Evolutionary conservation across 2,329 filamentous ascomycete species (phyloP).

Genomic region (Fusarium devonianum): DNA sequence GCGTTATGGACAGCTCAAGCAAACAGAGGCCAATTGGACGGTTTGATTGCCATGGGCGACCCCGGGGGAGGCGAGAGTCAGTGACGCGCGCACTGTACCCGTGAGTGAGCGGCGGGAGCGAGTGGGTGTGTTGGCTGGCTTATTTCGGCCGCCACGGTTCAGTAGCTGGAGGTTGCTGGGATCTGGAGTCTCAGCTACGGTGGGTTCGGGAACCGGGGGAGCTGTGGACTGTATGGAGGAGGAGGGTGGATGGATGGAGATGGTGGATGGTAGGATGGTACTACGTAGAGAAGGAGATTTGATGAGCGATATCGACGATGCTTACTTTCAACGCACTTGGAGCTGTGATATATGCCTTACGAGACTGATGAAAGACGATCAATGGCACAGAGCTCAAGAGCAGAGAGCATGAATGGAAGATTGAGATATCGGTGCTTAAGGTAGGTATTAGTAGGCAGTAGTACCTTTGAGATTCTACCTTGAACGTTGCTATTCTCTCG

Average conservation of each 20-base stretch:
- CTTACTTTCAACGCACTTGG: background rate
- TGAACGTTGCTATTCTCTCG: too few species aligned
- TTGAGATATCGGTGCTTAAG: too few species aligned
- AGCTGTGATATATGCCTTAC: too few species aligned
- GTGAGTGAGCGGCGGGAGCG: constrained; percentile 13
- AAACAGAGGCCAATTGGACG: constrained; percentile 33
- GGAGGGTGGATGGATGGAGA: constrained; percentile 33
- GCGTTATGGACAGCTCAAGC: constrained; percentile 10
- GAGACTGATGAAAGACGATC: background rate
- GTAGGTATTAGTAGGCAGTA: too few species aligned
- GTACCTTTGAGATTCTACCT: too few species aligned
- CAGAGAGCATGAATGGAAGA: background rate
- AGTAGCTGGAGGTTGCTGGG: constrained; percentile 19
- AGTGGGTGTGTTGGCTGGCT: constrained; percentile 19
- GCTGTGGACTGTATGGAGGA: constrained; percentile 22
- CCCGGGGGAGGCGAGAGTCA: constrained; percentile 34
- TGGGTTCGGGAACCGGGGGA: constrained; percentile 27
- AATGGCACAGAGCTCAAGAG: background rate
- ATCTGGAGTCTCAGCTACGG: constrained; percentile 21
- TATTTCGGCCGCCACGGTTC: constrained; percentile 26
- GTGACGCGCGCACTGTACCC: constrained; percentile 32
- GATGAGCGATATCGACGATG: constrained; percentile 3
- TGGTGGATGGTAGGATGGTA: constrained; percentile 31
- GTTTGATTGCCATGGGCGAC: constrained; percentile 29
- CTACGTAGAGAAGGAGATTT: constrained; percentile 11